Base-by-base conservation (phyloP, 192 early-diverging fungal species). In the Backusella tuberculispora region DNA sequence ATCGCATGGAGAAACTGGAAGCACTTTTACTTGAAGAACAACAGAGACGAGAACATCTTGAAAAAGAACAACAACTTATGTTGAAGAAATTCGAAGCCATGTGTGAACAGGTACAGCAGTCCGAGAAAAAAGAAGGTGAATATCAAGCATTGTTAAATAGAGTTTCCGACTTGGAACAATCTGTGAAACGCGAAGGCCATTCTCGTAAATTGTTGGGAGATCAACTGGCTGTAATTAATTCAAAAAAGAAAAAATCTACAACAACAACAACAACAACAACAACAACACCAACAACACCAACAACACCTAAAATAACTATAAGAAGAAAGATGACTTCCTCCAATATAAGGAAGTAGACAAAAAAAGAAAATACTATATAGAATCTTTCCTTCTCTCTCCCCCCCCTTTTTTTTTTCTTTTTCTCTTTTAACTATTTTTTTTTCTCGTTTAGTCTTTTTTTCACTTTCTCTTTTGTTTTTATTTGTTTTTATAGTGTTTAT, bases 1-100 rank as follows among this genome's bases (percentile, higher is more conserved):
- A 60, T 47, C 64, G 76, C 10, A 47, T 73, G 10, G 45, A 67
- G 14, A 45, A 78, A 6, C 41, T 73, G 10, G 76, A 78, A 26
- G 24, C n/a, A 7, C 40, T 72, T 0, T 50, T 78, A 15, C 13
- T 56, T 17, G 76, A 73, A 38, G 66, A 78, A 42, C 42, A 42
- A 12, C 21, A n/a, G 5, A 34, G 48, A 37, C 63, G 76, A 10
- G 21, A 73, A 42, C 21, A 67, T 3, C n/a, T 53, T 17, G 47
- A 78, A 46, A 34, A 42, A 17, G 38, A 37, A 34, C 74, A 76
- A 8, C 67, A 76, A 34, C 15, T 46, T 41, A 34, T 50, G 6
- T 34, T 78, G 40, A 66, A 50, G 6, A 46, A 64, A 50, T 46
- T 73, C 8, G 71, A 78, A 19, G n/a, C 47, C 4, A 29, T 56